phyloP scores from a whole-genome alignment of 805 yeast species.

The Hanseniaspora singularis region DNA sequence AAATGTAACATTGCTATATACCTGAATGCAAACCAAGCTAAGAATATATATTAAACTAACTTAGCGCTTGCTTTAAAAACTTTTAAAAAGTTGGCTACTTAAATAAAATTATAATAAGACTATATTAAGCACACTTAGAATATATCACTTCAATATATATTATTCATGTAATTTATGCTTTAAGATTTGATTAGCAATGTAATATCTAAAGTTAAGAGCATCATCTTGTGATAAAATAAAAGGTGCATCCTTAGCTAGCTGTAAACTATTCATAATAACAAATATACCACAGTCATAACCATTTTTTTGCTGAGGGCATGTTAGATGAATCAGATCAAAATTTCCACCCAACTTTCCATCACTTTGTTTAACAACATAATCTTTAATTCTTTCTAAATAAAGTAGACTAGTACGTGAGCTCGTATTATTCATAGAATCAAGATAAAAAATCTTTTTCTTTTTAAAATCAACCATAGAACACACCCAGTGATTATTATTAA shows the following conservation, averaged over 20 bases:
- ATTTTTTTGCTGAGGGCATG: slow-evolving; percentile 77
- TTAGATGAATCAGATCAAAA: slow-evolving; percentile 26
- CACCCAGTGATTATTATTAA: slow-evolving; percentile 83
- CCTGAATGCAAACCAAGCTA: too few relatives aligned
- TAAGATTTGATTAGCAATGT: slow-evolving; percentile 18
- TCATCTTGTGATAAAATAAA: slow-evolving; percentile 1
- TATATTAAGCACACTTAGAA: too few relatives aligned
- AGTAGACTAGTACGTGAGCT: slow-evolving; percentile 30
- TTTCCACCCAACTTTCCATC: slow-evolving; percentile 31
- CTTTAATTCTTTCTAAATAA: slow-evolving; percentile 38
- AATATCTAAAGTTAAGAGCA: slow-evolving; percentile 45
- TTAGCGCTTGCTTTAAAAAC: too few relatives aligned
- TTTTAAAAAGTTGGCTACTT: too few relatives aligned
- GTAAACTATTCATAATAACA: slow-evolving; percentile 65
- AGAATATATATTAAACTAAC: too few relatives aligned
- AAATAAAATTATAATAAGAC: too few relatives aligned
- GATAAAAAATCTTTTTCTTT: slow-evolving; percentile 48
- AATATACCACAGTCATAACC: slow-evolving; percentile 95
- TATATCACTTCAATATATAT: too few relatives aligned
- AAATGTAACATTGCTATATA: too few relatives aligned
- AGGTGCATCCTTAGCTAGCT: slow-evolving; percentile 36
- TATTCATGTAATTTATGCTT: too few relatives aligned
- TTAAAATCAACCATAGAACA: slow-evolving; percentile 62
- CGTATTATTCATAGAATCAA: slow-evolving; percentile 56
- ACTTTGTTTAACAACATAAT: slow-evolving; percentile 60